Evolutionary conservation across 2,329 filamentous ascomycete genomes (phyloP).

Genomic region (Arthrobotrys pseudoclavata): DNA sequence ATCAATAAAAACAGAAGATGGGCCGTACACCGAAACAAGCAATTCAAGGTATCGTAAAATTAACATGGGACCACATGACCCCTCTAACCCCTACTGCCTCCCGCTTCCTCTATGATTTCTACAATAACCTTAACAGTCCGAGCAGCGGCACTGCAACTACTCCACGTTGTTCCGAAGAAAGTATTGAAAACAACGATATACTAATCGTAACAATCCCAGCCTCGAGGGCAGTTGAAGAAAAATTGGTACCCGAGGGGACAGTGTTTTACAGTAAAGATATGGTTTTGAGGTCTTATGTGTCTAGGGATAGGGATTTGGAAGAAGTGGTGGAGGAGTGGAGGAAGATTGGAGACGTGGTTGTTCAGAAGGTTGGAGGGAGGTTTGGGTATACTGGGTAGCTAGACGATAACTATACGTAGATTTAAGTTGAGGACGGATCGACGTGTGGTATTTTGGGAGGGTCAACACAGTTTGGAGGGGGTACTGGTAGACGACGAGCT

Average conservation of each 20-base stretch:
- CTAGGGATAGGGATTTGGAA: not conserved
- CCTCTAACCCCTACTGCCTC: too few species aligned
- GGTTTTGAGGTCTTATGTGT: not conserved
- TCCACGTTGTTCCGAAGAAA: too few species aligned
- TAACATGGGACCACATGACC: too few species aligned
- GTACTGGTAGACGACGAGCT: too few species aligned
- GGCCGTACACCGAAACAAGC: too few species aligned
- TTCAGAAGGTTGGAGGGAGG: not conserved
- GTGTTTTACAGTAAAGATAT: not conserved
- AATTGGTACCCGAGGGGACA: not conserved
- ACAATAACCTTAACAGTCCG: too few species aligned
- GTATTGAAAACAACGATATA: not conserved
- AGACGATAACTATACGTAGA: too few species aligned
- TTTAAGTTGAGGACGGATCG: constrained; percentile 6
- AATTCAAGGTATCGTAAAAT: too few species aligned
- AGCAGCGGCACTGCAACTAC: too few species aligned
- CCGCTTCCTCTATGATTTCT: too few species aligned
- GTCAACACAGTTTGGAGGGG: constrained; percentile 13
- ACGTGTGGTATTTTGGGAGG: constrained; percentile 37
- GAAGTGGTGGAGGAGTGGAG: constrained; percentile 10
- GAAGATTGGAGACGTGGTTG: not conserved
- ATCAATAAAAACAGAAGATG: too few species aligned
- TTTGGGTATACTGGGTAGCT: not conserved
- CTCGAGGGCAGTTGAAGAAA: not conserved
- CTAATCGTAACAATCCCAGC: not conserved